Evolutionary conservation across 768 basidiomycete species (phyloP).

Genomic region (Rhodotorula taiwanensis): DNA sequence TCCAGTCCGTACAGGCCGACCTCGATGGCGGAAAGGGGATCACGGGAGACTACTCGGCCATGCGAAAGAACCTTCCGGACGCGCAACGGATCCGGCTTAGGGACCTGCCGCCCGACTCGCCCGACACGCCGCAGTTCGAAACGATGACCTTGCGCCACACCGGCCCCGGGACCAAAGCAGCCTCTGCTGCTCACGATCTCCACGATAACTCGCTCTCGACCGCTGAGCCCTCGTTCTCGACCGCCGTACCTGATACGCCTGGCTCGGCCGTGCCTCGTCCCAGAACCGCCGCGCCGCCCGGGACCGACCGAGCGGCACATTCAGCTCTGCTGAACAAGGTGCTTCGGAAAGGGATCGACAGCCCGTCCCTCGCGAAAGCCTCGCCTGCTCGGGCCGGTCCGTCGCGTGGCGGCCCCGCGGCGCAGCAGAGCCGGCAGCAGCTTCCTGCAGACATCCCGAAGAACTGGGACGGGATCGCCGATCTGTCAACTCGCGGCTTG

Average conservation of each 20-base stretch:
- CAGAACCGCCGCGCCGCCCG: slow-evolving; percentile 1
- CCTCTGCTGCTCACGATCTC: no score
- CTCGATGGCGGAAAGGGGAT: not conserved
- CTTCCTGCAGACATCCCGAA: slow-evolving; percentile 53
- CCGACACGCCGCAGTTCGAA: slow-evolving; percentile 37
- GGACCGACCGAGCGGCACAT: slow-evolving; percentile 30
- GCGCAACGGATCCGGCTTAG: slow-evolving; percentile 19
- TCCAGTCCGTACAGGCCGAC: not conserved
- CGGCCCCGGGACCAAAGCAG: not conserved
- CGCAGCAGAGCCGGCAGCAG: slow-evolving; percentile 54
- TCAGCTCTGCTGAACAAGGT: slow-evolving; percentile 40
- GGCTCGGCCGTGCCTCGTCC: no score
- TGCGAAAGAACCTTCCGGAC: slow-evolving; percentile 1
- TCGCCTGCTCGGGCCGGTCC: slow-evolving; percentile 43
- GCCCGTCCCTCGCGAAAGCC: slow-evolving; percentile 51
- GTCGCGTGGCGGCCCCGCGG: slow-evolving; percentile 52
- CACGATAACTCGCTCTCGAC: no score
- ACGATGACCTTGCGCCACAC: slow-evolving; percentile 18
- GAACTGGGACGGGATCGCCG: slow-evolving; percentile 67
- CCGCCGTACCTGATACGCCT: not conserved
- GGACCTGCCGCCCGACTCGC: slow-evolving; percentile 38
- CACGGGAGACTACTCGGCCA: slow-evolving; percentile 8
- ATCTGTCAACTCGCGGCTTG: slow-evolving; percentile 54
- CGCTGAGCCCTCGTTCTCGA: slow-evolving; percentile 18
- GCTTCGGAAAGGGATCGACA: slow-evolving; percentile 43